phyloP scores from a whole-genome alignment of 768 basidiomycete genomes.

The Boletus sp. region DNA sequence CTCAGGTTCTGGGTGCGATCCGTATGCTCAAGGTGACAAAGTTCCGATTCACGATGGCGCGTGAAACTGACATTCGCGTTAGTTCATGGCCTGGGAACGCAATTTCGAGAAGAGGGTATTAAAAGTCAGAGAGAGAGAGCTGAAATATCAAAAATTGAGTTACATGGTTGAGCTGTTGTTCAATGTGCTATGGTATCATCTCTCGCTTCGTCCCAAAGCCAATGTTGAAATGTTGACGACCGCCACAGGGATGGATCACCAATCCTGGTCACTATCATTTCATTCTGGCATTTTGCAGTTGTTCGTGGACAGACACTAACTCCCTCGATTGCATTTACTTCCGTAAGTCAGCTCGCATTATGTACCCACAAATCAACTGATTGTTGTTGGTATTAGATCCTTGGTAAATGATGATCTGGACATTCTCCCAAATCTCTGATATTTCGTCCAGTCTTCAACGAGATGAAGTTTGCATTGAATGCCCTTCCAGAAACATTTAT shows the following conservation, averaged over 20 bases:
- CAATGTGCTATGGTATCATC: conserved; percentile 51
- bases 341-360: conserved; percentile 37
- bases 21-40: conserved; percentile 74
- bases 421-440: conserved; percentile 1
- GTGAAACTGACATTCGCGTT: conserved; percentile 1
- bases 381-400: conserved; percentile 31
- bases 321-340: conserved; percentile 83
- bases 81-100: conserved; percentile 96
- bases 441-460: conserved; percentile 62
- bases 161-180: conserved; percentile 79
- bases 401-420: conserved; percentile 31
- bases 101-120: conserved; percentile 78
- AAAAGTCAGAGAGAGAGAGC: conserved; percentile 73
- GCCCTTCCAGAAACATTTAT: conserved; percentile 90
- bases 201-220: neutral
- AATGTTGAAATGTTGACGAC: neutral
- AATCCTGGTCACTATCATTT: conserved; percentile 57
- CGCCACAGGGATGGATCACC: conserved; percentile 43
- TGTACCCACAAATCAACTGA: neutral
- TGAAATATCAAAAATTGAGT: conserved; percentile 82
- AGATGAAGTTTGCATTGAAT: conserved; percentile 86
- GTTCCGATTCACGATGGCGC: neutral
- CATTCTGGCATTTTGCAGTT: conserved; percentile 74
- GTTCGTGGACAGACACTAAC: conserved; percentile 66
- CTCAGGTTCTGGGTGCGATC: conserved; percentile 75